Percentiles rank a stretch among this genome's conserved stretches.
phyloP scores from a whole-genome alignment of 345 rosid genomes.

The Citrus hindsii region DNA sequence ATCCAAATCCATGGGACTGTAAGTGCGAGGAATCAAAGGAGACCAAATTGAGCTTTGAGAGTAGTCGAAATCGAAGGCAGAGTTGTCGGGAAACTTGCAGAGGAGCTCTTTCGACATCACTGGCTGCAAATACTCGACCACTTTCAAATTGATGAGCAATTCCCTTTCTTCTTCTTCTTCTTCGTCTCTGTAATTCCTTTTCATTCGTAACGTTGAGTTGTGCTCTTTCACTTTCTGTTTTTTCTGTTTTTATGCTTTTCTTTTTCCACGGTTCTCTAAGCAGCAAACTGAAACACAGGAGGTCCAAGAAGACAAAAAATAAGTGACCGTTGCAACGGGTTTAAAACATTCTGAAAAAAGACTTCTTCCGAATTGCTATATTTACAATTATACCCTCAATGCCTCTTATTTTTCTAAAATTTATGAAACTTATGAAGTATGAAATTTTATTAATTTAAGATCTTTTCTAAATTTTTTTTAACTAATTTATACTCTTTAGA shows the following conservation, averaged over 20 bases:
- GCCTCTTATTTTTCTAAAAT: too few relatives aligned
- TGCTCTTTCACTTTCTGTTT: background rate
- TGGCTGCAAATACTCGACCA: conserved; percentile 73
- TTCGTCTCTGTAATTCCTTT: background rate
- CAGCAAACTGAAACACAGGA: background rate
- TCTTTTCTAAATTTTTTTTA: accelerated
- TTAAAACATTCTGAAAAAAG: background rate
- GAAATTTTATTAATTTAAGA: too few relatives aligned
- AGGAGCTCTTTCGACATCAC: conserved; percentile 71
- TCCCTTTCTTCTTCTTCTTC: conserved; percentile 30
- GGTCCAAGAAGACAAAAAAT: background rate
- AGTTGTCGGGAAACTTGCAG: conserved; percentile 76
- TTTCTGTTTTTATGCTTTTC: background rate
- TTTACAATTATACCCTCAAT: background rate
- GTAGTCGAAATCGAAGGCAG: conserved; percentile 70
- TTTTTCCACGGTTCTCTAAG: background rate
- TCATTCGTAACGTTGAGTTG: background rate
- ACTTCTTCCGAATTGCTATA: too few relatives aligned
- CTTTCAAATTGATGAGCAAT: conserved; percentile 46
- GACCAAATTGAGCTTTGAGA: conserved; percentile 92
- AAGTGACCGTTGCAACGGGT: conserved; percentile 5
- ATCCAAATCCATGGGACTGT: conserved; percentile 43
- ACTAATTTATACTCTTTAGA: too few relatives aligned
- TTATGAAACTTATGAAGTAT: too few relatives aligned
- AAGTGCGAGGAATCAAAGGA: conserved; percentile 61